Base-by-base conservation (phyloP, 208 protist species). In the Naegleria lovaniensis region DNA sequence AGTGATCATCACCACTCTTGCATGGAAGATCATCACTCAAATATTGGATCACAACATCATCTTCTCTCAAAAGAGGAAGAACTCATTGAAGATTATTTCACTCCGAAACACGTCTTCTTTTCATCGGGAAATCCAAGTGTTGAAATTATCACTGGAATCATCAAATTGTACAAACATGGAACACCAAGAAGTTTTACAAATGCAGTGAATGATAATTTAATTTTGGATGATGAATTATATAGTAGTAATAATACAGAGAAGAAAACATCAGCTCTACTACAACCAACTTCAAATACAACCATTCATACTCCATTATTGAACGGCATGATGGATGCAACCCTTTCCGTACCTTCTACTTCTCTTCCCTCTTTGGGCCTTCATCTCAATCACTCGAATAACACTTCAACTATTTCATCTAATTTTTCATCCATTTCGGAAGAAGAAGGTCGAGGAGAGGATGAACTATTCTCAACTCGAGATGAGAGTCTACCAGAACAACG, bases 81-180 rank as follows among this genome's bases (percentile, higher is more conserved):
- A 67, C 22, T 67, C 11, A 67, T 67, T 29, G 55, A 67, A 67
- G 22, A 67, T 67, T 67, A 67, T 67, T 67, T 38, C 15, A 33
- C 16, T 38, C 33, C 29, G 5, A 40, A 84, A 39, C 38, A 33
- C 5, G 33, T 87, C 6, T 87, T 87, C 33, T 87, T 87, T 19
- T 51, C 39, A 51, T 52, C 22, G n/a, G 84, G 84, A 19, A 88
- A 88, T 88, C 84, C 84, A 1, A 38, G 9, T 39, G 84, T 88
- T 33, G 84, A 88, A 58, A 36, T 58, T 19, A 33, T 59, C 0
- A 88, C 84, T 58, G 84, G 84, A 39, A 39, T 39, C 33, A 58
- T 88, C 16, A 36, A 88, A n/a, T 88, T 88, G 84, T 88, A 88
- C 41, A 88, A 33, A 88, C 33, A 88, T 67, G 55, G 55, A 67